Evolutionary conservation across 352 stramenopile species (phyloP), one percentile per base, ranked within the genome.

Genomic region (Pythium graminicola): DNA sequence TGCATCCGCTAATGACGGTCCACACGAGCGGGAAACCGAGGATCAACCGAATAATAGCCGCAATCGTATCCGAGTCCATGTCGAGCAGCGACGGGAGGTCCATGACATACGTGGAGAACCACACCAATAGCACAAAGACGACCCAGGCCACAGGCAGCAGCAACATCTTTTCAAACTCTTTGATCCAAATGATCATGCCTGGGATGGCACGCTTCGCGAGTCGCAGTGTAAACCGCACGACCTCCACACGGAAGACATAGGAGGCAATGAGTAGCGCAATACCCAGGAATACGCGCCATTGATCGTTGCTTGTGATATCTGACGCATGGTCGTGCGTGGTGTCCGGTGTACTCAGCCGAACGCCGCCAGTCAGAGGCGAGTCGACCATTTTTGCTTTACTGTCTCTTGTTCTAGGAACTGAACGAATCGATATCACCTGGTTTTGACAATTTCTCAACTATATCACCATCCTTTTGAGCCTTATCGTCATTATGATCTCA

Each of bases 91-190:
- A 44, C 24, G 62, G 35, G 24, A 87, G 45, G 56, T 86, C 67
- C 70, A 88, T 89, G 33, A 89, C 69, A 41, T 82, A 85, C 26
- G 72, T 58, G 4, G 62, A 69, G 43, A 89, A 72, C 77, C 81
- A 90, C 17, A 74, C 52, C 14, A 89, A 59, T 23, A 93, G 61
- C 26, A 93, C 67, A 57, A 91, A 91, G 14, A 93, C 74, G 29
- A 89, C 74, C 77, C 80, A 93, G 0, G 82, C 87, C 1, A 93
- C 64, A 36, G 82, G 82, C 27, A 69, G 65, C 48, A 89, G 42
- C 20, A 93, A 62, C 55, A 72, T 85, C 50, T 91, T 90, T 55
- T 93, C 82, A 53, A 93, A 91, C 67, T 93, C 76, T 31, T 82
- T 77, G 42, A 93, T 70, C 74, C 75, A 90, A n/a, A 77, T 69